These are phyloP conservation scores for Euphorbia tirucalli DNA, from an alignment of 345 rosid genomes.

Conservation along the genomic window DNA sequence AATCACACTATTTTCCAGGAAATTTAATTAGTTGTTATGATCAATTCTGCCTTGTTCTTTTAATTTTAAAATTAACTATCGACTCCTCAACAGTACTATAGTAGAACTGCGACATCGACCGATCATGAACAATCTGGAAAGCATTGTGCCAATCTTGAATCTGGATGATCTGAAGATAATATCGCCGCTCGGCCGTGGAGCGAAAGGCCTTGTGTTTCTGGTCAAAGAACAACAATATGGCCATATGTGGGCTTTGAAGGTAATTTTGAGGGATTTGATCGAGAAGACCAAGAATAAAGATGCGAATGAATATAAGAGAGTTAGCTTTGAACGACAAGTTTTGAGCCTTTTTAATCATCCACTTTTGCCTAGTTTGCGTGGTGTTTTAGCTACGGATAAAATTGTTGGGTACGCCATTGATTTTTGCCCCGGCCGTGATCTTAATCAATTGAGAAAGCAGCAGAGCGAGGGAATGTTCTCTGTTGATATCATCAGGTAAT, in stretches of 20 bases:
- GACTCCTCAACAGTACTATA: too few relatives aligned
- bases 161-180: conserved; percentile 44
- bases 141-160: conserved; percentile 32
- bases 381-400: conserved; percentile 58
- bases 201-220: conserved; percentile 84
- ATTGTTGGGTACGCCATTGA: conserved; percentile 84
- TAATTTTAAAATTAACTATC: too few relatives aligned
- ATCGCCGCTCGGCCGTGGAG: conserved; percentile 76
- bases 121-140: neutral
- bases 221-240: conserved; percentile 33
- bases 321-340: conserved; percentile 63
- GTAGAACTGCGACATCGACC: too few relatives aligned
- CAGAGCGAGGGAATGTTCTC: conserved; percentile 86
- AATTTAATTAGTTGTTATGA: too few relatives aligned
- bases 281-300: conserved; percentile 48
- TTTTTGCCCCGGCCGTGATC: conserved; percentile 79
- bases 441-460: conserved; percentile 47
- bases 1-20: too few relatives aligned
- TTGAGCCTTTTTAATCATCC: conserved; percentile 62
- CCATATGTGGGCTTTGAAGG: conserved; percentile 68
- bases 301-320: conserved; percentile 46
- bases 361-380: conserved; percentile 71
- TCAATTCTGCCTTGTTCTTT: too few relatives aligned
- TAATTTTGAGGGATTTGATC: conserved; percentile 55
- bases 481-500: conserved; percentile 60